Percentiles rank a stretch among this genome's conserved stretches.
These are phyloP conservation scores for Alternaria conjuncta DNA, from an alignment of 2,329 filamentous ascomycete genomes.

Conservation along the genomic window DNA sequence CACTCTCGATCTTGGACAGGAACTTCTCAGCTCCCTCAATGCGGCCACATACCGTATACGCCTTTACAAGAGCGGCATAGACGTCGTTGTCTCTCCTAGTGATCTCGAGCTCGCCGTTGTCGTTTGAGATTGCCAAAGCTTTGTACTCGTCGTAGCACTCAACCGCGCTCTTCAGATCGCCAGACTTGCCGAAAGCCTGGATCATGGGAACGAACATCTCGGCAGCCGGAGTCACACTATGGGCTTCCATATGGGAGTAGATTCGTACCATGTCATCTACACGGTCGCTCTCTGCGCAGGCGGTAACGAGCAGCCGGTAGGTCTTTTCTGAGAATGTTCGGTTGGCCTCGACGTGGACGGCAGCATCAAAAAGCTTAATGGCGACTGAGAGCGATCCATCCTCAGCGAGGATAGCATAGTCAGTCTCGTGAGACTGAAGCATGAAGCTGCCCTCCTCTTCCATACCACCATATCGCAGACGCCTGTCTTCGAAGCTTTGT, in stretches of 20 bases:
- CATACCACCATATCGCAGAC: conserved; percentile 83
- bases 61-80: conserved; percentile 89
- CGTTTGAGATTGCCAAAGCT: conserved; percentile 81
- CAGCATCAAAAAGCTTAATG: conserved; percentile 82
- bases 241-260: conserved; percentile 88
- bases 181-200: conserved; percentile 81
- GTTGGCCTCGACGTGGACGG: conserved; percentile 66
- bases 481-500: conserved; percentile 77
- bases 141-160: conserved; percentile 97
- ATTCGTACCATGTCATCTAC: conserved; percentile 89
- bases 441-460: conserved; percentile 85
- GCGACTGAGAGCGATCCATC: conserved; percentile 88
- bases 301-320: conserved; percentile 83
- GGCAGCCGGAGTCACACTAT: conserved; percentile 74
- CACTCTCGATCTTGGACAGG: conserved; percentile 75
- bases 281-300: conserved; percentile 81
- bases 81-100: conserved; percentile 81
- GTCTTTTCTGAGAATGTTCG: conserved; percentile 77
- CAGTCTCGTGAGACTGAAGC: conserved; percentile 85
- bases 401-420: conserved; percentile 83
- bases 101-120: conserved; percentile 72
- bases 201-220: conserved; percentile 94
- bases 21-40: conserved; percentile 84
- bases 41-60: conserved; percentile 83
- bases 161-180: conserved; percentile 85